These are phyloP conservation scores for Vitis hybrid DNA, from an alignment of 177 flowering plant species.

Conservation along the genomic window DNA sequence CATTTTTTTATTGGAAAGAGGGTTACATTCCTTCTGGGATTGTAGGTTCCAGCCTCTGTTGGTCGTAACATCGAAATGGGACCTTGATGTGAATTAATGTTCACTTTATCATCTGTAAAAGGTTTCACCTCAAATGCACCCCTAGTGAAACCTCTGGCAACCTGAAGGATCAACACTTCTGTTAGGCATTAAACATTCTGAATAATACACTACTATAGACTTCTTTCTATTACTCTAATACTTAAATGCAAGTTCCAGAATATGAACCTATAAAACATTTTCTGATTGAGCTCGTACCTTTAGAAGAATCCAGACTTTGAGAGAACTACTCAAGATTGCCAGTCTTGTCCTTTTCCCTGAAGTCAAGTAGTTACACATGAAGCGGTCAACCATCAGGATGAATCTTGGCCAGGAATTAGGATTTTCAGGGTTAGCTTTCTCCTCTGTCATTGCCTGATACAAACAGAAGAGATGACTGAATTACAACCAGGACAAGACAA, in stretches of 20 bases:
- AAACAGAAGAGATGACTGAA: not conserved
- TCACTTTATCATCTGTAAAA: slow-evolving; percentile 44
- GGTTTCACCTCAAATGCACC: slow-evolving; percentile 80
- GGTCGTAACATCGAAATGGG: slow-evolving; percentile 51
- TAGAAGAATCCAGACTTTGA: slow-evolving; percentile 91
- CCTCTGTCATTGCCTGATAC: slow-evolving; percentile 54
- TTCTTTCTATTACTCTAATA: no score
- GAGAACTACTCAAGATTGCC: slow-evolving; percentile 82
- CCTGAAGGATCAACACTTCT: slow-evolving; percentile 36
- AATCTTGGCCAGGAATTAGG: slow-evolving; percentile 91
- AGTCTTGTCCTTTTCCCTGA: slow-evolving; percentile 81
- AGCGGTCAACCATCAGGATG: slow-evolving; percentile 71
- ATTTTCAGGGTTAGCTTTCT: slow-evolving; percentile 58
- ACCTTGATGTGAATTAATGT: slow-evolving; percentile 39
- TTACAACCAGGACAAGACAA: not conserved
- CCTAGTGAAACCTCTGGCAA: slow-evolving; percentile 71
- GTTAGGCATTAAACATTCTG: not conserved
- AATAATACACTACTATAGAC: not conserved
- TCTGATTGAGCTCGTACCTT: slow-evolving; percentile 50
- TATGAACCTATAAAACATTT: not conserved
- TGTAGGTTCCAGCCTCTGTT: slow-evolving; percentile 33
- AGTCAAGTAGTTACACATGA: slow-evolving; percentile 81
- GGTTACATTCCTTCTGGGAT: slow-evolving; percentile 12
- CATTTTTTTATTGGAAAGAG: slow-evolving; percentile 27
- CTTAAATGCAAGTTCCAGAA: no score